These are phyloP conservation scores for Aspergillus sp. DNA, from an alignment of 2,329 filamentous ascomycete genomes.

Conservation along the genomic window DNA sequence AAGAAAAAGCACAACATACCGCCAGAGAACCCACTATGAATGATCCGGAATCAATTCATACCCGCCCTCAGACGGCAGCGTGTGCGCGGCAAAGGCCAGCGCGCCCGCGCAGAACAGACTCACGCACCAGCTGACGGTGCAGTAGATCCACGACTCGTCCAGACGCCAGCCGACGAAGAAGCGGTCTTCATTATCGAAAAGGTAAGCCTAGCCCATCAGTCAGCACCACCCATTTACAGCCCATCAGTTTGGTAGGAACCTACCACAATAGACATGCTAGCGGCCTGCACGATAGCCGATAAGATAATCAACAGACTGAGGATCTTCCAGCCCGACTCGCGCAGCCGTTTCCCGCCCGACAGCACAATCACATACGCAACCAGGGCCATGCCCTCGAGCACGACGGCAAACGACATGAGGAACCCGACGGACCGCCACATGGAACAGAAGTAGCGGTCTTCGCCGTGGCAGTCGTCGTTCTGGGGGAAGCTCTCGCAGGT, in stretches of 20 bases:
- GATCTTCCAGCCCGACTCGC: constrained; percentile 80
- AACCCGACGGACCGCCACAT: constrained; percentile 91
- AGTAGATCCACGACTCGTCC: constrained; percentile 75
- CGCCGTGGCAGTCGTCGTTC: constrained; percentile 63
- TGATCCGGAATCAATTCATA: constrained; percentile 71
- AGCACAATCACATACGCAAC: constrained; percentile 77
- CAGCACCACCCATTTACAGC: neutral
- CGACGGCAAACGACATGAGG: constrained; percentile 77
- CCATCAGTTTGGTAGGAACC: too few relatives aligned
- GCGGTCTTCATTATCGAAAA: constrained; percentile 78
- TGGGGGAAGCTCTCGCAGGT: constrained; percentile 61
- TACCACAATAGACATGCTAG: constrained; percentile 81
- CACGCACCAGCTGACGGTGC: constrained; percentile 60
- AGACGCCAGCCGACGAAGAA: constrained; percentile 82
- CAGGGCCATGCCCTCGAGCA: constrained; percentile 78
- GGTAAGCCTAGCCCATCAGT: constrained; percentile 62
- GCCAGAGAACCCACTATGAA: constrained; percentile 9
- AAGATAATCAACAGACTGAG: constrained; percentile 64
- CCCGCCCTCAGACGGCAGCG: constrained; percentile 76
- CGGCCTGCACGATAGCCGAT: constrained; percentile 68
- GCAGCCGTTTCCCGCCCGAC: constrained; percentile 72
- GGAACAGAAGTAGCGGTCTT: constrained; percentile 76
- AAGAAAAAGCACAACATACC: neutral
- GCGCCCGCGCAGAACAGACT: constrained; percentile 54
- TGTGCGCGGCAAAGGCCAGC: constrained; percentile 65